A percentile compares a stretch with the other conserved stretches of the same genome.
Conservation (phyloP, 2,329 filamentous ascomycete genomes). For the Aureobasidium sp. region DNA sequence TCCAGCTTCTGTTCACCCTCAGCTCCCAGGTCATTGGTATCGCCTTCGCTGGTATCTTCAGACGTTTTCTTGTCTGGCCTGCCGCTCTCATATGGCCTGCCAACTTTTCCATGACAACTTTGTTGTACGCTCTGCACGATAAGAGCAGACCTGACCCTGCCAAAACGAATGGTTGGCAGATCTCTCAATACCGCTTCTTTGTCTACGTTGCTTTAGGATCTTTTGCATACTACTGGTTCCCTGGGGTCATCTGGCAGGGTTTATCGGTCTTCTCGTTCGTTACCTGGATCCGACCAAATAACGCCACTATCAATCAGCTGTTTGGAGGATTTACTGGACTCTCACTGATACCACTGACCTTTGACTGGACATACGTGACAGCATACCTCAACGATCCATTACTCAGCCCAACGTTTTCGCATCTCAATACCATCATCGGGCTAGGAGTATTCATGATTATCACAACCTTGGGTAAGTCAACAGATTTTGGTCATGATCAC, state of each 20-base stretch:
- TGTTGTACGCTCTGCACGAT: conserved; percentile 52
- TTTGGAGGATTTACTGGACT: conserved; percentile 78
- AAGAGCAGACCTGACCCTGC: neutral
- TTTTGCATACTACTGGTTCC: conserved; percentile 79
- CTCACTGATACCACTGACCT: conserved; percentile 46
- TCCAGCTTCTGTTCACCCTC: conserved; percentile 73
- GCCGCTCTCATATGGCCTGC: conserved; percentile 88
- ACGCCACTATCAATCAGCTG: conserved; percentile 71
- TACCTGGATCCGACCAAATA: conserved; percentile 80
- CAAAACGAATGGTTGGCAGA: conserved; percentile 57
- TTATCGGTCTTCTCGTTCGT: conserved; percentile 82
- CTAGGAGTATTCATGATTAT: neutral
- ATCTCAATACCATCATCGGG: neutral
- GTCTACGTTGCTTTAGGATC: conserved; percentile 53
- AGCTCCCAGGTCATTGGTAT: conserved; percentile 83
- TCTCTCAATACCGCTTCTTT: conserved; percentile 79
- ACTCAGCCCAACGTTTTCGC: neutral
- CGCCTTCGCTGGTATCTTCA: conserved; percentile 71
- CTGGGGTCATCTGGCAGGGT: conserved; percentile 71
- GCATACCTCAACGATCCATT: neutral
- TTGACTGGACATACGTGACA: neutral
- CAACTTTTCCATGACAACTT: conserved; percentile 77
- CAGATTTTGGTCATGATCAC: neutral
- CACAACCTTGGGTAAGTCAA: neutral
- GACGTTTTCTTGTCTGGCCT: conserved; percentile 72